Evolutionary conservation across 2,329 filamentous ascomycete species (phyloP), one percentile per base, ranked within the genome.

Genomic region (Coniochaeta sp.): DNA sequence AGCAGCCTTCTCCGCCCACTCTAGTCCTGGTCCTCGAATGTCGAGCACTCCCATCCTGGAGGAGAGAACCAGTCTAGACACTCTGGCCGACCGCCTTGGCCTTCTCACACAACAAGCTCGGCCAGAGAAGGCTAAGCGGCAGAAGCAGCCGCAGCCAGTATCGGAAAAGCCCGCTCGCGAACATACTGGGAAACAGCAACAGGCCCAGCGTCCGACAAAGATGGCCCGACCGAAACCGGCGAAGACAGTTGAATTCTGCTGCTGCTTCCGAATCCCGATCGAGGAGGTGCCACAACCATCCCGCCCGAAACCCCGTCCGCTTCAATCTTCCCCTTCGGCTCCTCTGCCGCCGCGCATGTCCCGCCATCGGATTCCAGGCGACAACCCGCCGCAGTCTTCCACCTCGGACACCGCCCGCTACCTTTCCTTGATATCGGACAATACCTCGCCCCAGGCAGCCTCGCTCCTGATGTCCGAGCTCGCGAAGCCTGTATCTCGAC

Each of bases 31-130:
- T 1, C 77, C 76, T 4, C 72, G 72, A 47, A 68, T 69, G 61
- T 72, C 71, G 47, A 70, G 77, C 19, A 77, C 81, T 4, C 80
- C 84, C 7, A 83, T 87, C 4, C 73, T 88, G 59, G 82, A 87
- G 66, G 79, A 84, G 60, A 81, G 90, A 58, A 88, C 86, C 36
- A 97, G 93, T 68, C 82, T 98, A 60, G 95, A 99, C 72, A 96
- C 92, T 0, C 77, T 98, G 60, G 86, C 92, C 47, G 90, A 91
- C 65, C 81, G 90, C 52, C 77, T 97, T 4, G 91, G 91, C 3
- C 77, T 95, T 54, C 74, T 92, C 42, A 78, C 87, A 38, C 47
- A 16, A 28, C 73, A 75, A 57, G 73, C 74, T 36, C 71, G 75
- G 59, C 72, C 67, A 12, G 65, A 65, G 52, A 70, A 68, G 16